Conservation (phyloP, 2,329 filamentous ascomycete genomes). For the Beauveria bassiana region DNA sequence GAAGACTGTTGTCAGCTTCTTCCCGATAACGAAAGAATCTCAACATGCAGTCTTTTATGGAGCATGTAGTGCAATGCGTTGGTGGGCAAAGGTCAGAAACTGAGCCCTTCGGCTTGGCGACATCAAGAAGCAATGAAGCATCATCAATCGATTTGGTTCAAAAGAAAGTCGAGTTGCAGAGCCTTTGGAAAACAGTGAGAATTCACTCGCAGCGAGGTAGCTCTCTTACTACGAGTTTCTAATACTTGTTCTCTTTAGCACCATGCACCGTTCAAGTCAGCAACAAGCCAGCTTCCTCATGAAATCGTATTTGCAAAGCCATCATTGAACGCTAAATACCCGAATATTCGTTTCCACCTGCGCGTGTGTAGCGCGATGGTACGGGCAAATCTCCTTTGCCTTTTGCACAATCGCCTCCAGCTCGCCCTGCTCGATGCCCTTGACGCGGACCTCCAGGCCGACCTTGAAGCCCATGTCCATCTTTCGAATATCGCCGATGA, state of each 20-base stretch:
- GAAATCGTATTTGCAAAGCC: neutral
- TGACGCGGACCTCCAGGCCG: constrained; percentile 1
- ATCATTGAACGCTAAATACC: neutral
- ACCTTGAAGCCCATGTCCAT: constrained; percentile 5
- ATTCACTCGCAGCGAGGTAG: neutral
- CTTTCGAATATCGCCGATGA: neutral
- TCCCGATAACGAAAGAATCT: too few species aligned
- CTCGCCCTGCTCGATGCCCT: neutral
- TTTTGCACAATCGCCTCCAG: neutral
- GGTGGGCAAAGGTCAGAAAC: neutral
- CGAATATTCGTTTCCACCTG: neutral
- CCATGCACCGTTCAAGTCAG: too few species aligned
- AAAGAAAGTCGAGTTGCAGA: neutral
- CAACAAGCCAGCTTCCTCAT: too few species aligned
- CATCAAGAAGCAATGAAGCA: neutral
- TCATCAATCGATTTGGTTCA: neutral
- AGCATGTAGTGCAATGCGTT: neutral
- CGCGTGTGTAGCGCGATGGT: neutral
- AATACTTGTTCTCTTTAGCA: too few species aligned
- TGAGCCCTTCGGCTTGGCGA: neutral
- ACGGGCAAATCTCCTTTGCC: constrained; percentile 1
- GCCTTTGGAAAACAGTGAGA: neutral
- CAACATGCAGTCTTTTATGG: neutral
- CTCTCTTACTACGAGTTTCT: too few species aligned
- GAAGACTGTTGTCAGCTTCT: neutral